phyloP scores from a whole-genome alignment of 768 basidiomycete genomes.

The Lactifluus hygrophoroides region DNA sequence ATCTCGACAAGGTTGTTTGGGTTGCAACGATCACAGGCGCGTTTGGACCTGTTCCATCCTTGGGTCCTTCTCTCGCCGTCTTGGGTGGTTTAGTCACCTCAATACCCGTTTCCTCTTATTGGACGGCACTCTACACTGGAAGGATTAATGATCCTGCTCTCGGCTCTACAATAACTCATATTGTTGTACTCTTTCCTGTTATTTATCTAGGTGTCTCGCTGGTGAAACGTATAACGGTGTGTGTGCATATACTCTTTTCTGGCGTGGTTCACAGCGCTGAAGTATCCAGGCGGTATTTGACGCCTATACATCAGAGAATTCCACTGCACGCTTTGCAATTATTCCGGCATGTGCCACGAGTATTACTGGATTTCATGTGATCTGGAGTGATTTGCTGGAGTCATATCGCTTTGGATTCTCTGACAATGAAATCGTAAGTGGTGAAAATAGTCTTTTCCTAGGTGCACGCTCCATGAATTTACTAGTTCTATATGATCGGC shows the following conservation, averaged over 20 bases:
- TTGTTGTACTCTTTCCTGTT: slow-evolving; percentile 47
- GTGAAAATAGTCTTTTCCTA: neutral
- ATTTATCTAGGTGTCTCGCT: slow-evolving; percentile 42
- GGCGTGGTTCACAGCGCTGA: neutral
- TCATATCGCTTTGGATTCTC: slow-evolving; percentile 9
- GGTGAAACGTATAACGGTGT: slow-evolving; percentile 34
- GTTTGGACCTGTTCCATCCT: slow-evolving; percentile 29
- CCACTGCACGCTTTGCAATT: slow-evolving; percentile 15
- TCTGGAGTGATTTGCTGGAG: slow-evolving; percentile 11
- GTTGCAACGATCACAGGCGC: slow-evolving; percentile 27
- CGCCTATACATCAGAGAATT: neutral
- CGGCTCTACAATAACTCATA: slow-evolving; percentile 55
- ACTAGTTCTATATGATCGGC: slow-evolving; percentile 19
- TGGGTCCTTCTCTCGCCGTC: slow-evolving; percentile 29
- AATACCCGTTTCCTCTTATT: slow-evolving; percentile 58
- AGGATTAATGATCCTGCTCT: slow-evolving; percentile 42
- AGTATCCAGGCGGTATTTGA: slow-evolving; percentile 12
- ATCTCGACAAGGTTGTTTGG: slow-evolving; percentile 37
- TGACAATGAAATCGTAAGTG: slow-evolving; percentile 20
- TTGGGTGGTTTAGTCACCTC: slow-evolving; percentile 35
- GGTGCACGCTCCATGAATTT: neutral
- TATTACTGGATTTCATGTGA: slow-evolving; percentile 7
- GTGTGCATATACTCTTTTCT: slow-evolving; percentile 16
- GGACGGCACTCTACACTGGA: slow-evolving; percentile 51
- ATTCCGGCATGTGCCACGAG: slow-evolving; percentile 19